Base-by-base conservation (phyloP, 768 basidiomycete species). In the Mycena rosella region DNA sequence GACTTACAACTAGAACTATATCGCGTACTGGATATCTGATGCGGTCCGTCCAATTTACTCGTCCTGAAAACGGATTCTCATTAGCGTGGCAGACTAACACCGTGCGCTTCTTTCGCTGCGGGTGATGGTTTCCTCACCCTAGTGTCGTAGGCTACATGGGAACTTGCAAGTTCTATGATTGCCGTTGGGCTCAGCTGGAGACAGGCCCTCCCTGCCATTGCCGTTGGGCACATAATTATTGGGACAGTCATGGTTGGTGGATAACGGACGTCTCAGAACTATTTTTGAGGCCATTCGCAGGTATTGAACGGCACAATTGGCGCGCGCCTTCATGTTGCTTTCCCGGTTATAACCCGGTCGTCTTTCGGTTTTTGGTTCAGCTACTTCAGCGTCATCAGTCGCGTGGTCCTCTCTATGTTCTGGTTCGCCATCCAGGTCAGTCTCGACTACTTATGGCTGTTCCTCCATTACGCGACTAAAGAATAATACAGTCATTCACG, bases 331-430 rank as follows among this genome's bases (percentile, higher is more conserved):
- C 93, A 93, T 71, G 81, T 95, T 27, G 87, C 91, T 0, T 95
- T 95, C 75, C 85, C 86, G 1, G 86, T 96, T 55, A 82, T 95
- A n/a, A 93, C 91, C 71, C 85, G 95, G 18, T 94, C 94, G 2
- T 94, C 92, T 0, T 93, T 96, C 72, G 95, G 95, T 2, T 96
- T 95, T 80, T 96, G 92, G 89, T 87, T 96, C 73, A 92, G 93
- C 74, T 96, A 94, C 79, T 95, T 95, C 77, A 89, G 88, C 64
- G 91, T 96, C 51, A 76, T 95, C 64, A 93, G 91, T 70, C 87
- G 94, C 24, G 86, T 89, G 48, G 79, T 94, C 22, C 85, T 96
- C 26, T 84, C 91, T 40, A 87, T 94, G 85, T 92, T 95, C 77
- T 96, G 94, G 92, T 92, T 92, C 65, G 89, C 88, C 8, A 85